Conservation (phyloP, 345 rosid species). For the Dipteronia dyeriana region DNA sequence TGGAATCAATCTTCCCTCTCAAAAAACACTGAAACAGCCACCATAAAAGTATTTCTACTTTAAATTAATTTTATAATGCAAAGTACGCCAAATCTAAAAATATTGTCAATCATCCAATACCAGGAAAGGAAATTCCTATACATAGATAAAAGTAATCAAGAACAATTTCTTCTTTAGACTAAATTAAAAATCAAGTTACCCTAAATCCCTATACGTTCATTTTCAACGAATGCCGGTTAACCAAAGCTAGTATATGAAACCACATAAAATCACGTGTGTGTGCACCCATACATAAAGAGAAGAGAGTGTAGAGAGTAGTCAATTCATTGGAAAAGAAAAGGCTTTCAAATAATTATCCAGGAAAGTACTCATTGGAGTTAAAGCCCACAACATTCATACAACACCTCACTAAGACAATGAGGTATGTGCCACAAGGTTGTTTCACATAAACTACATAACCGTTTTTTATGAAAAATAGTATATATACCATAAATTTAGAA, state of each 20-base stretch:
- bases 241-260: no score
- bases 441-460: background rate
- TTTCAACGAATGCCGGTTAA: no score
- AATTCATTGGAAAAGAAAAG: background rate
- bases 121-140: no score
- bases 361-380: no score
- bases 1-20: conserved; percentile 95
- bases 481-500: no score
- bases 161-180: no score
- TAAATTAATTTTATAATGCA: background rate
- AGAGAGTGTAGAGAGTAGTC: background rate
- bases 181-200: no score
- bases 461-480: background rate
- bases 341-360: background rate
- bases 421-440: background rate
- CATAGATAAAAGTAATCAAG: no score
- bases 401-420: background rate
- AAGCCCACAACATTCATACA: background rate
- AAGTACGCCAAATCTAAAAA: background rate
- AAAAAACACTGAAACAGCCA: conserved; percentile 69
- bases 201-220: no score
- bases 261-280: background rate
- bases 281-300: background rate
- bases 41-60: background rate
- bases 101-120: no score